A percentile compares a stretch with the other conserved stretches of the same genome.
Conservation (phyloP, 345 rosid genomes). For the Conringia planisiliqua region DNA sequence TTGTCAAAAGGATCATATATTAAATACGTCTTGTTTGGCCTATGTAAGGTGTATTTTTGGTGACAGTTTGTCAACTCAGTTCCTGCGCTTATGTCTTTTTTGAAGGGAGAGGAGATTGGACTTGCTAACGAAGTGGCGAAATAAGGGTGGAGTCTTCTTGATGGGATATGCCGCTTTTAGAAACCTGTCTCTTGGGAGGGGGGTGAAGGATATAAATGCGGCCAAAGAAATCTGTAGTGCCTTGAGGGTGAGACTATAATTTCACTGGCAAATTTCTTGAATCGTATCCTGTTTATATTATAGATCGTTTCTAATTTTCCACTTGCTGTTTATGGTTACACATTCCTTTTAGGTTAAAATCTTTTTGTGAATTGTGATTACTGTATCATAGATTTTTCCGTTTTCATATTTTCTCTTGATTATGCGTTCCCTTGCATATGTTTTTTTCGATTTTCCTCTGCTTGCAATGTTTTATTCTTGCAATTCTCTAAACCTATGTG, state of each 20-base stretch:
- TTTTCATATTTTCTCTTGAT: not conserved
- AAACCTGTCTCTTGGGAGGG: slow-evolving; percentile 84
- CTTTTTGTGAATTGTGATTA: not conserved
- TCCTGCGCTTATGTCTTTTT: slow-evolving; percentile 26
- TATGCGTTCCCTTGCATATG: not conserved
- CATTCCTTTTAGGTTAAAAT: not conserved
- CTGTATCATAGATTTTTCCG: not conserved
- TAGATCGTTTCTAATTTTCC: not conserved
- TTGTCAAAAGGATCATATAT: not conserved
- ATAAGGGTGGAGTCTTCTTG: slow-evolving; percentile 88
- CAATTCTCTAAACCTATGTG: slow-evolving; percentile 4
- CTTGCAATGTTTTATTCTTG: slow-evolving; percentile 20
- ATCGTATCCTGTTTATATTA: not conserved
- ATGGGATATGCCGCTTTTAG: slow-evolving; percentile 91
- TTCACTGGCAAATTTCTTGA: not conserved
- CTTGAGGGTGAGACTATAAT: slow-evolving; percentile 60
- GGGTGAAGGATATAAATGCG: slow-evolving; percentile 64
- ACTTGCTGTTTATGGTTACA: not conserved
- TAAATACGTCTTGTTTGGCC: not conserved
- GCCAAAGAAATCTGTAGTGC: slow-evolving; percentile 73
- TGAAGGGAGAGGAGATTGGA: slow-evolving; percentile 80
- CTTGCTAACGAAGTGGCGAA: slow-evolving; percentile 80
- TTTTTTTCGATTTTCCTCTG: not conserved
- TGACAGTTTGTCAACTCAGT: slow-evolving; percentile 9
- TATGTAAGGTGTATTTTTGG: slow-evolving; percentile 1